Evolutionary conservation across 1,284 basidiomycete species (phyloP), one percentile per base, ranked within the genome.

Genomic region (Takashimella koratensis): DNA sequence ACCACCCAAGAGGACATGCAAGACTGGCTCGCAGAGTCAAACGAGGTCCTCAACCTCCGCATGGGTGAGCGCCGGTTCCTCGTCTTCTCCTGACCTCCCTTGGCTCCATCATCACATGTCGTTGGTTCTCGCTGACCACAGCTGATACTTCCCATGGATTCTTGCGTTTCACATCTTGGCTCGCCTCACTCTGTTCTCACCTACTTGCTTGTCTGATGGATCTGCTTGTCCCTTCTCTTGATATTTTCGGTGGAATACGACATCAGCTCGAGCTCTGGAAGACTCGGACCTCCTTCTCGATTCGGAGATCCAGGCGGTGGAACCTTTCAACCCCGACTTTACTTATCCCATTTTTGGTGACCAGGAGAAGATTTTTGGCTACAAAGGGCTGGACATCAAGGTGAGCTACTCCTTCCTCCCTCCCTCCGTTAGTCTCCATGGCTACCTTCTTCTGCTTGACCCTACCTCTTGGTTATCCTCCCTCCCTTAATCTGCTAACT

Each of bases 261-360:
- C 51, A n/a, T 36, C 43, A 64, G 62, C 86, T 21, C 84, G 86
- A 56, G 79, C 85, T 20, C 64, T 73, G 51, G 79, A 83, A 57
- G 88, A 89, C 75, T 81, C 81, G 59, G 79, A 83, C 49, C 74
- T 70, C 3, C 79, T 88, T n/a, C 77, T 73, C 2, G 60, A 57
- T 58, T 79, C 83, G n/a, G 80, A 82, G 36, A 82, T 85, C 66
- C 75, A 77, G 4, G 84, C 82, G 54, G 80, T 84, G 61, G 77
- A 79, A 44, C 64, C 73, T 19, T 94, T 93, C 71, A 82, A 87
- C 63, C 91, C 90, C 1, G 79, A 80, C 5, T 94, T 94, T 75
- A 94, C 90, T 1, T 94, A 94, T 76, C 89, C 91, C 82, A 92
- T 97, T 73, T 98, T 87, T 70, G 95, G 95, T 49, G 90, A 97